Conservation (phyloP, 1,284 basidiomycete species). For the Ceratobasidium theobromae region DNA sequence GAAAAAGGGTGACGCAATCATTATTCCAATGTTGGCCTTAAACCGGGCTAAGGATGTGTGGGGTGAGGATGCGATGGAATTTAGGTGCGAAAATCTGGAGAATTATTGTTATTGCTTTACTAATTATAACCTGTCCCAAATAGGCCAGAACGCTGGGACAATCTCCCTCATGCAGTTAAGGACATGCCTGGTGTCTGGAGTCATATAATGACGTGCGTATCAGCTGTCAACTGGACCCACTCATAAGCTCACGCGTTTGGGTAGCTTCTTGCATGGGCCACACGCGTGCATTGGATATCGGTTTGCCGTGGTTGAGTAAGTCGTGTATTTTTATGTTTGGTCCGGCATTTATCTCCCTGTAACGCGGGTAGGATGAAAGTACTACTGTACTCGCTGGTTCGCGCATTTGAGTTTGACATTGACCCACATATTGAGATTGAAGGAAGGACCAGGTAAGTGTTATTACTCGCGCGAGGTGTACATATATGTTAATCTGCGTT, state of each 20-base stretch:
- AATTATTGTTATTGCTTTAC: neutral
- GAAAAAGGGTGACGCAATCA: conserved; percentile 17
- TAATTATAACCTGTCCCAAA: neutral
- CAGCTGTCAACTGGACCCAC: no score
- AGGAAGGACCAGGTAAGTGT: neutral
- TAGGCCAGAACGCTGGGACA: conserved; percentile 35
- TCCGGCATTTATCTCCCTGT: neutral
- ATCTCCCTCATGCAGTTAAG: conserved; percentile 9
- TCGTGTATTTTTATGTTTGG: neutral
- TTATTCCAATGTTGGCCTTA: conserved; percentile 23
- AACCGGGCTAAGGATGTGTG: conserved; percentile 33
- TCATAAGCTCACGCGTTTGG: no score
- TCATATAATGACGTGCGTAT: conserved; percentile 27
- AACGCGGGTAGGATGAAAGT: conserved; percentile 4
- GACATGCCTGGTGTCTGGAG: conserved; percentile 32
- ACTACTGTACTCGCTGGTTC: conserved; percentile 15
- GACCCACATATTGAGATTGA: conserved; percentile 3
- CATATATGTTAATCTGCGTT: neutral
- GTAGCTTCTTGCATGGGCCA: conserved; percentile 19
- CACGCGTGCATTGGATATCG: conserved; percentile 34
- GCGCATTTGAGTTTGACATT: conserved; percentile 15
- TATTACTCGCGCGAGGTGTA: no score
- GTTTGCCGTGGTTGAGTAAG: conserved; percentile 32
- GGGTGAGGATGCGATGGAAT: conserved; percentile 34
- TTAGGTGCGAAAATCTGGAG: conserved; percentile 15